Evolutionary conservation across 78 protist species (phyloP), one percentile per base, ranked within the genome.

Genomic region (Emiliania huxleyi): DNA sequence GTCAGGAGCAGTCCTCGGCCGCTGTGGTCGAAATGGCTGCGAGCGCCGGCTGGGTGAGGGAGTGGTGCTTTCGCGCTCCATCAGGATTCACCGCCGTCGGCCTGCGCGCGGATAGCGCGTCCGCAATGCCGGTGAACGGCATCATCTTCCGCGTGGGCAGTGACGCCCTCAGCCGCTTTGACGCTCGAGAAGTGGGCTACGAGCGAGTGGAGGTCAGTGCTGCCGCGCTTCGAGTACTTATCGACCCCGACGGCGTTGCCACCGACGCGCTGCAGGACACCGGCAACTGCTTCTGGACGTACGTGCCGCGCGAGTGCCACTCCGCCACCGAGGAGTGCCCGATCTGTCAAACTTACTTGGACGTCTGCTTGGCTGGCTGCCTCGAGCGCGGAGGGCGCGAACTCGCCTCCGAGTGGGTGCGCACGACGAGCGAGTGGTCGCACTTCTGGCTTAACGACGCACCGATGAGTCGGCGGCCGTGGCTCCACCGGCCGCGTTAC

Each of bases 401-500:
- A 6, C 85, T 77, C n/a, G 85, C 85, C 33, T 3, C 0, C 2
- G 18, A 33, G n/a, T 40, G 42, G 85, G 85, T 77, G 85, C 25
- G 44, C 48, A 35, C n/a, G 48, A 77, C 85, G 85, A 29, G n/a
- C 44, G 85, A 48, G 18, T 77, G 85, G 85, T 77, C 85, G 29
- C 29, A 22, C 33, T 77, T 40, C 46, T 77, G 85, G 85, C 85
- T 77, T 15, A 77, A 77, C 46, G 85, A 77, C 46, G 85, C 85
- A 19, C 85, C 85, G 48, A 37, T 77, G 85, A 40, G 48, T 8
- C 85, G 85, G 35, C 85, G 85, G 42, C 85, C 85, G 46, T 77
- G 85, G 85, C 85, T 77, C 33, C 85, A 77, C 46, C 85, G 85
- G n/a, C 85, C 85, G 46, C 44, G 85, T 19, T 22, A 77, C 46